Base-by-base conservation (phyloP, 345 rosid genomes). In the Eucalyptus dawsonii region DNA sequence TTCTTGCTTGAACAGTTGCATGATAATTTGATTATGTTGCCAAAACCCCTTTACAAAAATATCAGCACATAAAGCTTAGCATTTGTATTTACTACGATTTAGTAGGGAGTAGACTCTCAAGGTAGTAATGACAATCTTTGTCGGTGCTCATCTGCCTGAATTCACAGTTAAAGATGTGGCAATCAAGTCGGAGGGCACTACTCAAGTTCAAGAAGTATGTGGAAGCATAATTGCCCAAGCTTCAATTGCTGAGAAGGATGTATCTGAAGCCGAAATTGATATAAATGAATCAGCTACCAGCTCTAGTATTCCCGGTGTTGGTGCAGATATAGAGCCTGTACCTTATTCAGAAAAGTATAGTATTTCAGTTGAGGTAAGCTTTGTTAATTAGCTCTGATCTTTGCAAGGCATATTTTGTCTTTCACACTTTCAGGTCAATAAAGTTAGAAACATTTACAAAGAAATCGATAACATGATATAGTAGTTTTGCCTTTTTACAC, bases 341-440 rank as follows among this genome's bases (percentile, higher is more conserved):
- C 47, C 56, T 90, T 87, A 92, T 40, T 89, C 89, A 67, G 95
- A 87, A 88, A 96, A 93, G 88, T 94, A 93, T 92, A 93, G 97
- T 54, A 91, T 94, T 90, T 91, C 95, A 25, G 87, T 97, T 67
- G 94, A 94, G 97, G 99, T 95, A 88, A 51, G 87, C 21, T 19
- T 37, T 45, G 15, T 40, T 86, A 50, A 27, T 76, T 40, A 19
- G 83, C 45, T 76, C 47, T 76, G 42, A 37, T 76, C 83, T 65
- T 87, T 89, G 87, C 86, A 85, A 87, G 27, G 51, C 85, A 17
- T 40, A 50, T 37, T 69, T 86, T 67, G 42, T 9, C 40, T 14
- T 76, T 53, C 69, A 34, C 11, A 40, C 40, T 50, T 56, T 50
- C 29, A 21, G 47, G 83, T 76, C 47, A 40, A 76, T 37, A 76